Evolutionary conservation across 2,329 filamentous ascomycete genomes (phyloP).

Genomic region (Diaporthe helianthi): DNA sequence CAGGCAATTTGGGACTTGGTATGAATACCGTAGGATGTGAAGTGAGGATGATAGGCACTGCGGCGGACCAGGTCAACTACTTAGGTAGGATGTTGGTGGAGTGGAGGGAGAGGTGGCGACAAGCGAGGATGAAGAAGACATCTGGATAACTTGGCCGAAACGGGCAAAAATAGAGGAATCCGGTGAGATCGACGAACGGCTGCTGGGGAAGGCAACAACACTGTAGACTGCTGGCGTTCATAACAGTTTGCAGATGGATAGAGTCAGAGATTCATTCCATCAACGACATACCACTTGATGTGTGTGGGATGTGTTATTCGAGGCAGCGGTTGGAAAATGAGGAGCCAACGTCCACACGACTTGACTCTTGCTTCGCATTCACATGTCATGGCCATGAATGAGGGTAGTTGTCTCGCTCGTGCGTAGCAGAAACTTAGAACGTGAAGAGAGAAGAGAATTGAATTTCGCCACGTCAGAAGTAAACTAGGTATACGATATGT

Average conservation of each 20-base stretch:
- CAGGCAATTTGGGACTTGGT: not conserved
- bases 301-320: not conserved
- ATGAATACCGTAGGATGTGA: too few species aligned
- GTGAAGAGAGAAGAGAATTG: slow-evolving; percentile 14
- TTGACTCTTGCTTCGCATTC: not conserved
- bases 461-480: not conserved
- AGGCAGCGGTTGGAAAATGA: not conserved
- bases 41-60: not conserved
- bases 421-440: not conserved
- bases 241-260: too few species aligned
- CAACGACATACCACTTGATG: too few species aligned
- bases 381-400: not conserved
- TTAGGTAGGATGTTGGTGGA: too few species aligned
- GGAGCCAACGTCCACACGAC: not conserved
- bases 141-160: too few species aligned
- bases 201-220: not conserved
- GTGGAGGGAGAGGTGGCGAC: not conserved
- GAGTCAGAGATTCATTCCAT: not conserved
- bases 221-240: too few species aligned
- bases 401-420: not conserved
- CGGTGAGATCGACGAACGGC: not conserved
- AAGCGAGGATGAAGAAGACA: too few species aligned
- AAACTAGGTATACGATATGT: slow-evolving; percentile 16
- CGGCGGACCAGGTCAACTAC: not conserved
- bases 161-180: too few species aligned